Percentiles rank a stretch among this genome's conserved stretches.
phyloP scores from a whole-genome alignment of 2,329 filamentous ascomycete genomes.

The Nothopassalora personata region DNA sequence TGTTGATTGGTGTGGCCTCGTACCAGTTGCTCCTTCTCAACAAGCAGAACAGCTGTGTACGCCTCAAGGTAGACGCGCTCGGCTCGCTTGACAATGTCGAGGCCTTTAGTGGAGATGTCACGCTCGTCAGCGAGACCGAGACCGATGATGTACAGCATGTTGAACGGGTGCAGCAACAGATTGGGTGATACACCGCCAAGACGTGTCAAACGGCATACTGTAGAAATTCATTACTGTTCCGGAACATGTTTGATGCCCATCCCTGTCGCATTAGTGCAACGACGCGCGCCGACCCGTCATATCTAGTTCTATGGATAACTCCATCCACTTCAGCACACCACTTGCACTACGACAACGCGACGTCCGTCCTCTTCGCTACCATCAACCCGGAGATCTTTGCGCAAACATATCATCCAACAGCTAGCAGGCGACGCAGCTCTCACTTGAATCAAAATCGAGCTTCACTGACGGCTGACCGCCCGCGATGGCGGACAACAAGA shows the following conservation, averaged over 20 bases:
- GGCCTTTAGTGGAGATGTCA: conserved; percentile 91
- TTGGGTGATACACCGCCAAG: too few relatives aligned
- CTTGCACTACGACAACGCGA: too few relatives aligned
- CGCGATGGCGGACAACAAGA: conserved; percentile 63
- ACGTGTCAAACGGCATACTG: too few relatives aligned
- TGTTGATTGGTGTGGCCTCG: conserved; percentile 7
- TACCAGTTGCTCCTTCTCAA: conserved; percentile 70
- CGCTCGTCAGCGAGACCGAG: conserved; percentile 94
- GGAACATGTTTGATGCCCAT: background rate
- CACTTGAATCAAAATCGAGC: background rate
- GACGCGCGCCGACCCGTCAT: background rate
- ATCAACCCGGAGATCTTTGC: too few relatives aligned
- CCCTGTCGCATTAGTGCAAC: background rate
- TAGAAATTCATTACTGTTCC: background rate
- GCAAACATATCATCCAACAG: too few relatives aligned
- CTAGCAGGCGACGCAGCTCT: too few relatives aligned
- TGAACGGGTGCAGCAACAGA: conserved; percentile 24
- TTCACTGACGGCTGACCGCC: background rate
- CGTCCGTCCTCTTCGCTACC: too few relatives aligned
- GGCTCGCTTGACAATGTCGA: conserved; percentile 84
- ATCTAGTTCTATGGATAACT: background rate
- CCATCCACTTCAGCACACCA: background rate
- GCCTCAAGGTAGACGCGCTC: conserved; percentile 92
- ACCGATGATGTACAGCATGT: conserved; percentile 90
- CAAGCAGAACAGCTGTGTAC: conserved; percentile 91